Evolutionary conservation across 371 early-diverging fungal species (phyloP).

Genomic region (Mucor velutinosus): DNA sequence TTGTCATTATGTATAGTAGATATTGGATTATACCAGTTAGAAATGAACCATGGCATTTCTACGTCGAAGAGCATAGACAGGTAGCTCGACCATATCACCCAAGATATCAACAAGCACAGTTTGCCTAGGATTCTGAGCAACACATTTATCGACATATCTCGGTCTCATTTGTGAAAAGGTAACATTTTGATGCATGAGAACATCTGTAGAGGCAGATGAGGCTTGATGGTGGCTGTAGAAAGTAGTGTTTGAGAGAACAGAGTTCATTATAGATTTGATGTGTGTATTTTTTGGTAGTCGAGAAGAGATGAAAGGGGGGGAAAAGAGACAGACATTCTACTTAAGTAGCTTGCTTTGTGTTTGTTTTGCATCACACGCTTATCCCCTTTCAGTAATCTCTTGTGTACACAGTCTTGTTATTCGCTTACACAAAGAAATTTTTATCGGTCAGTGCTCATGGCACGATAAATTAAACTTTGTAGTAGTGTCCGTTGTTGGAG

Average conservation of each 20-base stretch:
- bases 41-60: conserved; percentile 36
- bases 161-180: conserved; percentile 20
- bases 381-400: neutral
- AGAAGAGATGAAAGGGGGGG: neutral
- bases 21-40: neutral
- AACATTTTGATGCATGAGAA: neutral
- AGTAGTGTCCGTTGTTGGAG: neutral
- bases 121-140: conserved; percentile 22
- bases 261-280: conserved; percentile 4
- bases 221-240: neutral
- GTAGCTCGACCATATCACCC: conserved; percentile 33
- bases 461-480: neutral
- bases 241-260: neutral
- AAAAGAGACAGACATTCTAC: neutral
- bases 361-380: neutral
- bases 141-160: conserved; percentile 19
- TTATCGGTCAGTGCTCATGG: conserved; percentile 1
- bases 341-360: neutral
- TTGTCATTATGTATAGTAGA: neutral
- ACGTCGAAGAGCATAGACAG: conserved; percentile 38
- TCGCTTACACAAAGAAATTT: neutral
- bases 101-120: conserved; percentile 21
- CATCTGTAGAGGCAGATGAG: neutral
- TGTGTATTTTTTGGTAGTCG: neutral
- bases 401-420: neutral